Evolutionary conservation across 1,139 yeast species (phyloP), one percentile per base, ranked within the genome.

Genomic region (Kluyveromyces sp.): DNA sequence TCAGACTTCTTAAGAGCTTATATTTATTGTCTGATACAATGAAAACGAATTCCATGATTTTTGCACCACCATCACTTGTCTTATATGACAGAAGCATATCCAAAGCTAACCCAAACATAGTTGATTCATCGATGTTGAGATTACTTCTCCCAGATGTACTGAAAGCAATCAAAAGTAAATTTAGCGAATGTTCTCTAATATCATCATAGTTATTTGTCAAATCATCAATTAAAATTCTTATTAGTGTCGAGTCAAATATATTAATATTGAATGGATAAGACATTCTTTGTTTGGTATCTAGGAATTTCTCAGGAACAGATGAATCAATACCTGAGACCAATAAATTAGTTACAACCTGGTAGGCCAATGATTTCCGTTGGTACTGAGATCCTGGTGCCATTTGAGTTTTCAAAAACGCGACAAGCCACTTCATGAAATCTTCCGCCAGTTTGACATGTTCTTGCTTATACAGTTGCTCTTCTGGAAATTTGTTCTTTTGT

Each of bases 21-120:
- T 56, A 51, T 41, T 61, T 53, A 37, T 57, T 46, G 2, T 41
- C 39, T 21, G 64, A 45, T 47, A 60, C 58, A 42, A 56, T 60
- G 55, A 65, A 73, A 42, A 76, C 51, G 50, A 83, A 73, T 53
- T 76, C 78, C 37, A 83, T 66, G 10, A 82, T 67, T 39, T 81
- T 74, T 0, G 96, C 90, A 7, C 94, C 96, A 28, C 90, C 83
- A 52, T 90, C 97, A 44, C 89, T 83, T 50, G 74, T 78, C 48
- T 89, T 75, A 26, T 90, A 94, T 42, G 80, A 77, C 54, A 78
- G 69, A 42, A 87, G 63, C 60, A 81, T 67, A 0, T 58, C 51
- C 27, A 73, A 53, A 0, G 83, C 73, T 42, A 72, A 70, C 0
- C 55, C 45, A 4, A 65, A 54, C 1, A 78, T 54, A 4, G 55